A percentile compares a stretch with the other conserved stretches of the same genome.
phyloP scores from a whole-genome alignment of 805 yeast genomes.

The Yarrowia yakushimensis region DNA sequence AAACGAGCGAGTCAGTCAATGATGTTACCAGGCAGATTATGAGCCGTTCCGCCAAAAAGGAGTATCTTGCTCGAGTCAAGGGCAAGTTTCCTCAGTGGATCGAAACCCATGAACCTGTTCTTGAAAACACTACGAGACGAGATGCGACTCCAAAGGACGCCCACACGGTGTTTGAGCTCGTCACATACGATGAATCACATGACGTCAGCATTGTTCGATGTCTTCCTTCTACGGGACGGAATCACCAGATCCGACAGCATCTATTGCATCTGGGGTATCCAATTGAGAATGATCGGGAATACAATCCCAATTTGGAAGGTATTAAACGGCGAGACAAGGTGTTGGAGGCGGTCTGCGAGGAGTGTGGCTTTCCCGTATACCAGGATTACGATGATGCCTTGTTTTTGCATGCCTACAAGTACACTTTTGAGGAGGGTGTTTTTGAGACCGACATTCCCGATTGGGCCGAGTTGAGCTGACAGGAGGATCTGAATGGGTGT shows the following conservation, averaged over 20 bases:
- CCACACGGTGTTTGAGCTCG: conserved; percentile 56
- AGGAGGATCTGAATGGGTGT: too few species aligned
- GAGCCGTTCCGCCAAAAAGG: conserved; percentile 66
- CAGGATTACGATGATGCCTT: not conserved
- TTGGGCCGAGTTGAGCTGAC: not conserved
- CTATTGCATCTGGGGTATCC: conserved; percentile 80
- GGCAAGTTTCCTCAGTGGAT: conserved; percentile 62
- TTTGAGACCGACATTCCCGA: not conserved
- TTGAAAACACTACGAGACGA: not conserved
- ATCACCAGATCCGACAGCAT: conserved; percentile 94
- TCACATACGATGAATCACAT: conserved; percentile 49
- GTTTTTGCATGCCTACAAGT: conserved; percentile 10
- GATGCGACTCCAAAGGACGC: conserved; percentile 50
- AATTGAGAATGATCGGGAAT: conserved; percentile 85
- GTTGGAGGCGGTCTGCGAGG: not conserved
- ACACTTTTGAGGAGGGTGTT: not conserved
- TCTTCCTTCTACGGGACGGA: conserved; percentile 82
- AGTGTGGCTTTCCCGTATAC: not conserved
- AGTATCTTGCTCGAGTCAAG: conserved; percentile 74
- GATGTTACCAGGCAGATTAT: conserved; percentile 55
- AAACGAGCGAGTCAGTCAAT: conserved; percentile 66
- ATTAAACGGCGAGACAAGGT: not conserved
- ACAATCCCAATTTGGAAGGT: conserved; percentile 44
- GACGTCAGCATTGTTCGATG: conserved; percentile 61
- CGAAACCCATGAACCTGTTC: not conserved